phyloP scores from a whole-genome alignment of 1,284 basidiomycete genomes.

The Irpex rosettiformis region DNA sequence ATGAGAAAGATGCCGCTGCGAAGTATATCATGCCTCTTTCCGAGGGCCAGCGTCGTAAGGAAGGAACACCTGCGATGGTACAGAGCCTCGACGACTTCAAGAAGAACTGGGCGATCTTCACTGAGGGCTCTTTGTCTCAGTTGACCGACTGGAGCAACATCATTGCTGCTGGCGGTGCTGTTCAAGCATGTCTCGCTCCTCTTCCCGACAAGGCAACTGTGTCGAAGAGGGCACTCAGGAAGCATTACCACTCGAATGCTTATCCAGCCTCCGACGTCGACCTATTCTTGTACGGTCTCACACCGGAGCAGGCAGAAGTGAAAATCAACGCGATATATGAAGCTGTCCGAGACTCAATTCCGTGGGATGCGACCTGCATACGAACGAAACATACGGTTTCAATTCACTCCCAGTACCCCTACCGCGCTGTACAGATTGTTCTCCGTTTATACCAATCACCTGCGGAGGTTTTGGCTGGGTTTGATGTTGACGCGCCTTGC shows the following conservation, averaged over 20 bases:
- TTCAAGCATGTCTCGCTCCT: constrained; percentile 52
- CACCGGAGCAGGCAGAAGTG: constrained; percentile 51
- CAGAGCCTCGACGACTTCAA: constrained; percentile 49
- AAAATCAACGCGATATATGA: constrained; percentile 57
- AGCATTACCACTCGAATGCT: constrained; percentile 48
- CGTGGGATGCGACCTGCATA: constrained; percentile 63
- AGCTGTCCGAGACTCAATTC: constrained; percentile 57
- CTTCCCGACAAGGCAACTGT: constrained; percentile 41
- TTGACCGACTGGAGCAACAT: constrained; percentile 56
- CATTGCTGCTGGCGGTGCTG: constrained; percentile 55
- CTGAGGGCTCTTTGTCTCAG: constrained; percentile 54
- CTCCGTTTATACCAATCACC: constrained; percentile 54
- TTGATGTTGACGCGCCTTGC: constrained; percentile 59
- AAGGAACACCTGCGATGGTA: constrained; percentile 41
- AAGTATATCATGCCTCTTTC: constrained; percentile 30
- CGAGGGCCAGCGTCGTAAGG: constrained; percentile 27
- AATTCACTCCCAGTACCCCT: constrained; percentile 62
- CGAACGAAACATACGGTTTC: constrained; percentile 61
- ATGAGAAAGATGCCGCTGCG: constrained; percentile 24
- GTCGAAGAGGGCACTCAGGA: constrained; percentile 51
- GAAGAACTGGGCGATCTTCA: constrained; percentile 57
- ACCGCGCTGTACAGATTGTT: constrained; percentile 56
- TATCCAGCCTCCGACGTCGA: constrained; percentile 63
- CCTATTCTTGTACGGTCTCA: constrained; percentile 57
- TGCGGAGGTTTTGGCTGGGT: constrained; percentile 58